Percentiles rank a stretch among this genome's conserved stretches.
Evolutionary conservation across 768 basidiomycete genomes (phyloP).

Genomic region (Leccinum subtestaceum): DNA sequence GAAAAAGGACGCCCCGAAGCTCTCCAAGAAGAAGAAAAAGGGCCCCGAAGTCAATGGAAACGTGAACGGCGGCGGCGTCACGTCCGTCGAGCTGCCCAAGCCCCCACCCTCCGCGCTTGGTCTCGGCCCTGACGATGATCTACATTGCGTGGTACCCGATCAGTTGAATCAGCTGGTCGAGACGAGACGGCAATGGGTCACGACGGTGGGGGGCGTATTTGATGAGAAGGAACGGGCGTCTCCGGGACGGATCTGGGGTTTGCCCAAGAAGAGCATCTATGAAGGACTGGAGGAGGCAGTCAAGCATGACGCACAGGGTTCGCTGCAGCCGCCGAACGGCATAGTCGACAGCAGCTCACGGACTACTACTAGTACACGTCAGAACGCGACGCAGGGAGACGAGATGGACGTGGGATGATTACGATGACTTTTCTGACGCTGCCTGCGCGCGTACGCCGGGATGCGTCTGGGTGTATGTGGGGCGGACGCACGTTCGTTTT

Average conservation of each 20-base stretch:
- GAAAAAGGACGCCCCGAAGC: conserved; percentile 76
- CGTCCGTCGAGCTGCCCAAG: conserved; percentile 40
- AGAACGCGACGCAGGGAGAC: conserved; percentile 50
- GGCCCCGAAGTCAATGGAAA: conserved; percentile 32
- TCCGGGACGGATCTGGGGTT: conserved; percentile 74
- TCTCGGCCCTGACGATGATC: conserved; percentile 64
- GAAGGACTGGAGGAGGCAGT: conserved; percentile 71
- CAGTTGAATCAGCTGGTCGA: conserved; percentile 70
- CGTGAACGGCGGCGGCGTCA: conserved; percentile 29
- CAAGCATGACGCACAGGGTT: conserved; percentile 32
- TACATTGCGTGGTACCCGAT: conserved; percentile 59
- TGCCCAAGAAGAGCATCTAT: conserved; percentile 74
- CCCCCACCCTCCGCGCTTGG: conserved; percentile 73
- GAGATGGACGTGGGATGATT: conserved; percentile 68
- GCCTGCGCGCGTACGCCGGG: background rate
- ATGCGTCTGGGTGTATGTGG: background rate
- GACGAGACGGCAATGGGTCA: conserved; percentile 77
- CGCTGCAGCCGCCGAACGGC: conserved; percentile 18
- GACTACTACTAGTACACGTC: conserved; percentile 28
- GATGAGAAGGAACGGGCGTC: conserved; percentile 63
- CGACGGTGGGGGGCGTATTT: conserved; percentile 71
- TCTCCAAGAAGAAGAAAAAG: conserved; percentile 75
- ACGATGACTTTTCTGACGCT: background rate
- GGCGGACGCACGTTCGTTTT: background rate
- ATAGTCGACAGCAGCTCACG: conserved; percentile 22